Base-by-base conservation (phyloP, 495 filamentous ascomycete species). In the Penicillium dipodomyicola region DNA sequence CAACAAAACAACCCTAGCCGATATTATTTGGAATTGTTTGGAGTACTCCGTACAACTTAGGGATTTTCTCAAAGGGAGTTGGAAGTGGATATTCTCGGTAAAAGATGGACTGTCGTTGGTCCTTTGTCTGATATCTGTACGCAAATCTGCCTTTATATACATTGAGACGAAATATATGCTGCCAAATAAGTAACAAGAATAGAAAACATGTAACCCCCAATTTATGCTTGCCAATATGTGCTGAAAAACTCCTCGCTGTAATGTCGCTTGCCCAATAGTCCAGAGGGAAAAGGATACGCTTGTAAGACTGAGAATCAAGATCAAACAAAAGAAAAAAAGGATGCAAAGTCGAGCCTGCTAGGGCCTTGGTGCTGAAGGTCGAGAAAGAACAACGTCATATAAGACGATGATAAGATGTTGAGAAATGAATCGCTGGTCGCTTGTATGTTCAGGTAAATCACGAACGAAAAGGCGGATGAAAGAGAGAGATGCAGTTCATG, bases 391-490 rank as follows among this genome's bases (percentile, higher is more conserved):
- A 29, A 35, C 23, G 35, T 39, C 33, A 11, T 20, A 20, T 15
- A 35, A 25, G 41, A 45, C 11, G 9, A 7, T 15, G 11, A 7
- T 19, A 52, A 6, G 15, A 35, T 23, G 44, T 44, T 25, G 23
- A 29, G 23, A 52, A 45, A 20, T 33, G 10, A 43, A 33, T 33
- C 50, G 50, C 27, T 43, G 37, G 35, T 39, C 35, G 35, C n/a
- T 15, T 37, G 35, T 2, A n/a, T 39, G 35, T 14, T 29, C 23
- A 32, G 4, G n/a, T 19, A 30, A 29, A 30, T 48, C 27, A n/a
- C 45, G n/a, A 10, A 48, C 48, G 39, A 57, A 53, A 35, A 29
- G 56, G 45, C 59, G 47, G 56, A n/a, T 15, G 22, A 23, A 23
- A 23, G 6, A 29, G 27, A 29, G 9, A 30, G n/a, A 19, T 5